Conservation (phyloP, 2,329 filamentous ascomycete genomes). For the Hymenoscyphus scutula region DNA sequence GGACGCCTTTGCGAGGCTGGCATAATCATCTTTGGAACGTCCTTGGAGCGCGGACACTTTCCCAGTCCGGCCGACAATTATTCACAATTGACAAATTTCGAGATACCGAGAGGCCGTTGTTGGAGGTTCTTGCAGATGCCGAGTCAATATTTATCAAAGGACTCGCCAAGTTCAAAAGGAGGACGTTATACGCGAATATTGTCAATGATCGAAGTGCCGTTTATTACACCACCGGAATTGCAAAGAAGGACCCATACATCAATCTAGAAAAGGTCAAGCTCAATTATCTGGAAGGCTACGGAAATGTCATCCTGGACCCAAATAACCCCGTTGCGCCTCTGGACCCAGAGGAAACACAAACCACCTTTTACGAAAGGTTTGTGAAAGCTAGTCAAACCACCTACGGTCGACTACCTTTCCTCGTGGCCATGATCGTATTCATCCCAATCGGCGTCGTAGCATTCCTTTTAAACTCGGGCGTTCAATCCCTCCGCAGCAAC, state of each 20-base stretch:
- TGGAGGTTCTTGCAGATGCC: constrained; percentile 78
- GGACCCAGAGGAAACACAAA: constrained; percentile 37
- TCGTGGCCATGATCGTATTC: constrained; percentile 64
- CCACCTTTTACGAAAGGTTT: constrained; percentile 26
- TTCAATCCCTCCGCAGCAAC: constrained; percentile 74
- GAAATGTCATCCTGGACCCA: constrained; percentile 72
- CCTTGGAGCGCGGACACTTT: constrained; percentile 77
- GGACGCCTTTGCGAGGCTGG: constrained; percentile 65
- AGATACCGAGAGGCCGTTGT: constrained; percentile 74
- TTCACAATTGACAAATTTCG: constrained; percentile 86
- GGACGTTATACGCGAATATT: constrained; percentile 80
- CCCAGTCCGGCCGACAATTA: constrained; percentile 79
- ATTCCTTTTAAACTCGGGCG: constrained; percentile 71
- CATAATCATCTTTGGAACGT: constrained; percentile 73
- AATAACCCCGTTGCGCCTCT: constrained; percentile 53
- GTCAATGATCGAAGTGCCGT: constrained; percentile 79
- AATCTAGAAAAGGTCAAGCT: constrained; percentile 65
- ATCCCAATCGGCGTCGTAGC: constrained; percentile 69
- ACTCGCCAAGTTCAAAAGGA: constrained; percentile 71
- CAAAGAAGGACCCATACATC: constrained; percentile 73
- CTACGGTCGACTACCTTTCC: constrained; percentile 54
- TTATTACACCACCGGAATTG: constrained; percentile 79
- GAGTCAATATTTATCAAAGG: constrained; percentile 83
- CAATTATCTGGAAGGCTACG: constrained; percentile 72
- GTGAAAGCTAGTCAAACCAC: constrained; percentile 36